Base-by-base conservation (phyloP, 768 basidiomycete genomes). In the Rhodocollybia butyracea region DNA sequence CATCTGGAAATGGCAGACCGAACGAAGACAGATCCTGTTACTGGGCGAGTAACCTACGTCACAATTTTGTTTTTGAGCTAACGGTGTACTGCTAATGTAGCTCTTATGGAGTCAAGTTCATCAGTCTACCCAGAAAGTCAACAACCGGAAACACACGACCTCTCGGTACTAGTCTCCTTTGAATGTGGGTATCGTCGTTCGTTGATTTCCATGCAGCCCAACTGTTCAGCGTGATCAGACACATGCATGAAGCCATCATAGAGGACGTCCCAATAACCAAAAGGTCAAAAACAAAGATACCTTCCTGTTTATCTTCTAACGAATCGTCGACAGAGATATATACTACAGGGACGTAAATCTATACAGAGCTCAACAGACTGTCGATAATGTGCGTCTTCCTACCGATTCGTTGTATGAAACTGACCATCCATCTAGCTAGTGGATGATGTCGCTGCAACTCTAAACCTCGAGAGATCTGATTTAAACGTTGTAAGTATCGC, bases 391-490 rank as follows among this genome's bases (percentile, higher is more conserved):
- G 59, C 47, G 51, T 17, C 19, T 10, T 17, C 27, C 24, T 1
- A 4, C n/a, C 22, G 7, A 42, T 11, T 19, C 27, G 12, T 39
- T 24, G 15, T 15, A 30, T 22, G 40, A 15, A 1, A 12, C 40
- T 41, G 6, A 31, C 3, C 24, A 13, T 29, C 42, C 48, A 17
- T 38, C 24, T 5, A 96, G 94, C 75, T 97, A 7, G 83, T 96
- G 26, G 94, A 97, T 62, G 91, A 96, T 62, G 71, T 98, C 13
- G 91, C 94, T 1, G 92, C 93, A 0, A 92, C 93, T 0, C 81
- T 95, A 32, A 73, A 78, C 8, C 66, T 94, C 7, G 76, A 85
- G 48, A 77, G 96, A 41, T 80, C 83, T 6, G 89, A 91, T 61
- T 75, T 98, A 52, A 86, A 89, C 63, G 84, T 98, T 31, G 94